Evolutionary conservation across 2,329 filamentous ascomycete species (phyloP), one percentile per base, ranked within the genome.

Genomic region (Neurospora sp.): DNA sequence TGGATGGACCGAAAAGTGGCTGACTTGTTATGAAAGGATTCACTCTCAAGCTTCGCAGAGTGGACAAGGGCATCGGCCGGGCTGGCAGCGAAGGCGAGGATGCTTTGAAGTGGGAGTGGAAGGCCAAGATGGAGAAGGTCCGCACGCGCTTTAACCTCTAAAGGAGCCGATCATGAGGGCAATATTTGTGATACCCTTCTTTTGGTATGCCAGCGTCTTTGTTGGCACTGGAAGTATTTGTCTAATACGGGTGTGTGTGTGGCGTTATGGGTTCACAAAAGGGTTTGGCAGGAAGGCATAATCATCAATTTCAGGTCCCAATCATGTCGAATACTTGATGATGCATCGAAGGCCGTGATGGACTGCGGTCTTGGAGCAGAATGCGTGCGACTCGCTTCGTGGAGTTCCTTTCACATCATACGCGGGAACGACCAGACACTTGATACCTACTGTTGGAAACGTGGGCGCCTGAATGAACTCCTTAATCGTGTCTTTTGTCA

Each of bases 81-180:
- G 88, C 88, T 8, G 88, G 88, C 19, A 89, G 88, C 75, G 85
- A 89, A 72, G 87, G 92, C 84, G 83, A 88, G 80, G 83, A 90
- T 80, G 92, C 93, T 43, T 87, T 93, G 74, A 92, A 97, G 78
- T 98, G 96, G 95, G 88, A 97, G 79, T 99, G 96, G 96, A 96
- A 97, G 82, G 91, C 92, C 11, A 89, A 89, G 78, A 96, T 96
- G 90, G 96, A 99, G 83, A 97, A 97, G 84, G 85, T 92, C 77
- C 86, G 96, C 77, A 98, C 95, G 74, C 90, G 92, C 79, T 99
- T 98, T 83, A 96, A 96, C 81, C 84, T 99, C 78, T 98, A 85
- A 76, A 12, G 36, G 38, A 12, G 23, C 4, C 11, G 38, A 39
- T 67, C 43, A 52, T 52, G 43, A 37, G 11, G 19, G 28, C 12